Conservation (phyloP, 495 filamentous ascomycete genomes). For the Neurospora tetrasperma region DNA sequence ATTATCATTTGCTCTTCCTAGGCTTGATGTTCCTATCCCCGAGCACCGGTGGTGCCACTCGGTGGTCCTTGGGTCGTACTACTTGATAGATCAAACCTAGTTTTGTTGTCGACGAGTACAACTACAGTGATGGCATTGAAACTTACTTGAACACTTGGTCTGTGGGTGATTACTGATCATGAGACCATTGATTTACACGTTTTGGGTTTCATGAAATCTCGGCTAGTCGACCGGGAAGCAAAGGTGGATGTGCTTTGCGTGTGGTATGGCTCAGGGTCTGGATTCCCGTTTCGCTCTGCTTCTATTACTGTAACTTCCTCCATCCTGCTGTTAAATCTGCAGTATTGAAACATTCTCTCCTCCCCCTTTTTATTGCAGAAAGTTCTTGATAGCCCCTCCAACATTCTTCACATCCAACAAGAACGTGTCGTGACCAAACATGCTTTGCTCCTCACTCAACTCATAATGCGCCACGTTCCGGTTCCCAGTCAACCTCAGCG, state of each 20-base stretch:
- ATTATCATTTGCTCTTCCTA: not conserved
- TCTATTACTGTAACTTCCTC: not conserved
- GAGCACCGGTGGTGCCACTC: not conserved
- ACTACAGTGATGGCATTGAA: not conserved
- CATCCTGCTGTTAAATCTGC: not conserved
- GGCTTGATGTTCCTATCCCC: not conserved
- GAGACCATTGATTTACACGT: not conserved
- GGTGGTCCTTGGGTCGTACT: not conserved
- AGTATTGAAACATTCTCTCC: not conserved
- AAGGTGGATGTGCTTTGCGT: not conserved
- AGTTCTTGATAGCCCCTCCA: slow-evolving; percentile 68
- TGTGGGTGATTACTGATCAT: not conserved
- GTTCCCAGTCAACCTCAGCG: slow-evolving; percentile 68
- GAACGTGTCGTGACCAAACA: slow-evolving; percentile 97
- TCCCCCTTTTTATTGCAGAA: slow-evolving; percentile 44
- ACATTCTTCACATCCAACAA: slow-evolving; percentile 87
- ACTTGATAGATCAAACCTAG: not conserved
- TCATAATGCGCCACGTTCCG: slow-evolving; percentile 74
- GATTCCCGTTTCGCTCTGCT: not conserved
- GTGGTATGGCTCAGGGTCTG: not conserved
- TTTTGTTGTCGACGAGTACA: not conserved
- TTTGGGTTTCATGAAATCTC: not conserved
- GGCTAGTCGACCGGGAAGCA: not conserved
- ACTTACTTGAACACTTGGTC: not conserved
- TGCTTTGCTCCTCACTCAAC: slow-evolving; percentile 77